Conservation (phyloP, 352 stramenopile species). For the Globisporangium carolinianum region DNA sequence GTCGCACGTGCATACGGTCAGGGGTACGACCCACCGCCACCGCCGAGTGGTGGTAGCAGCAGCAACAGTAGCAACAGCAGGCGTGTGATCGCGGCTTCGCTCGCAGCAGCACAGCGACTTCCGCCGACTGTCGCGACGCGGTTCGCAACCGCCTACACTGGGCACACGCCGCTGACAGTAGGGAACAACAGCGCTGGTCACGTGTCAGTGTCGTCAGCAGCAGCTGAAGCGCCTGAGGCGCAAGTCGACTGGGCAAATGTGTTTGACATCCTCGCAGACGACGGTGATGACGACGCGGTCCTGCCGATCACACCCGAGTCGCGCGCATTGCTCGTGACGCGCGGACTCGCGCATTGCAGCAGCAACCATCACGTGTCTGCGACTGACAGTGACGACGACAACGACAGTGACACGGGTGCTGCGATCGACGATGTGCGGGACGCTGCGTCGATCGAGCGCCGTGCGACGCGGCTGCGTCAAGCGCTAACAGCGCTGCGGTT, state of each 20-base stretch:
- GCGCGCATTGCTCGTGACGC: conserved; percentile 5
- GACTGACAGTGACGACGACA: neutral
- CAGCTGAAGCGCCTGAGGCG: neutral
- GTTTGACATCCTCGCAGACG: conserved; percentile 9
- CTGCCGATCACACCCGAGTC: neutral
- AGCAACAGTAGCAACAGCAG: neutral
- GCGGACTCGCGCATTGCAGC: conserved; percentile 3
- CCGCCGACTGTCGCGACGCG: no score
- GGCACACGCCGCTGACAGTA: neutral
- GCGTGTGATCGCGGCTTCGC: no score
- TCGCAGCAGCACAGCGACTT: no score
- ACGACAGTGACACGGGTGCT: neutral
- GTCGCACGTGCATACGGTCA: conserved; percentile 2
- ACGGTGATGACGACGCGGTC: conserved; percentile 2
- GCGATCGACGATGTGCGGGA: neutral
- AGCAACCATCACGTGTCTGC: neutral
- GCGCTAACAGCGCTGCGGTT: conserved; percentile 11
- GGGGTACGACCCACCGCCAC: conserved; percentile 6
- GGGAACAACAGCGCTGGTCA: no score
- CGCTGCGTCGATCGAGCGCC: neutral
- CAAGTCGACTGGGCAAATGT: conserved; percentile 7
- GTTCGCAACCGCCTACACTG: neutral
- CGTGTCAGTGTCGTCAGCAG: neutral
- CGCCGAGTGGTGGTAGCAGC: neutral
- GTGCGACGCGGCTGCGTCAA: conserved; percentile 4